Conservation (phyloP, 352 stramenopile genomes). For the Phytophthora capsici region DNA sequence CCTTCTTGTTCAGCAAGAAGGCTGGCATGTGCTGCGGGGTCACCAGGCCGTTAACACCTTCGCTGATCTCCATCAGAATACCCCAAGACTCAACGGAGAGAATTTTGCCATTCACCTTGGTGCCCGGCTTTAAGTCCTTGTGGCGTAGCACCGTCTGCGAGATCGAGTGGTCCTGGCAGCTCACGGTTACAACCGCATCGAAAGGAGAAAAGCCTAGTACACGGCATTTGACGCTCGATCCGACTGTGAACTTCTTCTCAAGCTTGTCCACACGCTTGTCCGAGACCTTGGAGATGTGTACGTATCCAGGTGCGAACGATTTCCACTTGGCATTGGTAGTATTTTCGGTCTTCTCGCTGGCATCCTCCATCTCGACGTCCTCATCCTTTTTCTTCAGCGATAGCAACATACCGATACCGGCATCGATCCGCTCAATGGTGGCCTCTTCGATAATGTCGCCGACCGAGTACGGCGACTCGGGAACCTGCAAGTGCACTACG, state of each 20-base stretch:
- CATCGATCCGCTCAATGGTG: slow-evolving; percentile 83
- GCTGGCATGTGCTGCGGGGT: slow-evolving; percentile 78
- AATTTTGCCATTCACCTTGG: slow-evolving; percentile 83
- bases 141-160: slow-evolving; percentile 80
- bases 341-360: slow-evolving; percentile 29
- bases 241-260: slow-evolving; percentile 85
- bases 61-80: slow-evolving; percentile 86
- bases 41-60: slow-evolving; percentile 84
- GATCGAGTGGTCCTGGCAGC: slow-evolving; percentile 79
- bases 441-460: slow-evolving; percentile 80
- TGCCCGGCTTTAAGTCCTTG: slow-evolving; percentile 75
- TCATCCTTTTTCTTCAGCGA: slow-evolving; percentile 64
- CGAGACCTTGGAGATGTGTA: slow-evolving; percentile 89
- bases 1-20: slow-evolving; percentile 72
- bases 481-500: slow-evolving; percentile 80
- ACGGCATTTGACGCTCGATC: slow-evolving; percentile 65
- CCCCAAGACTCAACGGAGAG: slow-evolving; percentile 83
- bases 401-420: slow-evolving; percentile 87
- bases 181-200: slow-evolving; percentile 85
- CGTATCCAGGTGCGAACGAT: slow-evolving; percentile 81
- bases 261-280: slow-evolving; percentile 89
- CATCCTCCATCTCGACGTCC: slow-evolving; percentile 62
- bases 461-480: slow-evolving; percentile 57
- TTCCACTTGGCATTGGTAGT: slow-evolving; percentile 75
- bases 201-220: slow-evolving; percentile 89